Base-by-base conservation (phyloP, 257 asterid species). In the Rubia yunnanensis region DNA sequence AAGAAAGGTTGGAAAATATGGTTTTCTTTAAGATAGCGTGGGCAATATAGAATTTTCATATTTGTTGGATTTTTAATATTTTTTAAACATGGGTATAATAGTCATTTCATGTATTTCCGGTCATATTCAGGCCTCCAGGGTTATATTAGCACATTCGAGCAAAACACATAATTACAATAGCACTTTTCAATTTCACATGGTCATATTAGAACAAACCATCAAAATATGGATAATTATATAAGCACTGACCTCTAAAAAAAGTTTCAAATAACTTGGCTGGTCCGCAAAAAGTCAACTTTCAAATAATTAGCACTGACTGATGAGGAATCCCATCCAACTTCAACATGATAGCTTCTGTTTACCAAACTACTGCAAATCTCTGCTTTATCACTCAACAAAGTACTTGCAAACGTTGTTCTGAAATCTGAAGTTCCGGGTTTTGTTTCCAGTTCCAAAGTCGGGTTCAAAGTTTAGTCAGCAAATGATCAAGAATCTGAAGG, bases 301-400 rank as follows among this genome's bases (percentile, higher is more conserved):
- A 55, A 71, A 79, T 84, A 69, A 81, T 79, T 55, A n/a, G 32
- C 17, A 34, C 68, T 49, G 81, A 75, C 73, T 39, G 66, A 70
- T 49, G 59, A 67, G 5, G 5, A 27, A 22, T 46, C 64, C 70
- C 76, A 64, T 58, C 72, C 76, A 64, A 62, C 65, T 55, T 60
- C 74, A 60, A 59, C 65, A 62, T 55, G 75, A 76, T 68, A 59
- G 67, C 61, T 69, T 58, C 67, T 66, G 72, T 70, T 58, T 23
- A 77, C 81, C 82, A 73, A 74, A 44, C 66, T 50, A 66, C 10
- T 36, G 1, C 28, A 62, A 5, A 34, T 50, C 26, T 57, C 34
- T 58, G 34, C 17, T 31, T 44, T 22, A 63, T 32, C 39, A 44
- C 18, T 5, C 26, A 24, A 64, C n/a, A 24, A 17, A 61, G 2